Percentiles rank a stretch among this genome's conserved stretches.
Evolutionary conservation across 192 early-diverging fungal genomes (phyloP).

Genomic region (Dissophora globulifera): DNA sequence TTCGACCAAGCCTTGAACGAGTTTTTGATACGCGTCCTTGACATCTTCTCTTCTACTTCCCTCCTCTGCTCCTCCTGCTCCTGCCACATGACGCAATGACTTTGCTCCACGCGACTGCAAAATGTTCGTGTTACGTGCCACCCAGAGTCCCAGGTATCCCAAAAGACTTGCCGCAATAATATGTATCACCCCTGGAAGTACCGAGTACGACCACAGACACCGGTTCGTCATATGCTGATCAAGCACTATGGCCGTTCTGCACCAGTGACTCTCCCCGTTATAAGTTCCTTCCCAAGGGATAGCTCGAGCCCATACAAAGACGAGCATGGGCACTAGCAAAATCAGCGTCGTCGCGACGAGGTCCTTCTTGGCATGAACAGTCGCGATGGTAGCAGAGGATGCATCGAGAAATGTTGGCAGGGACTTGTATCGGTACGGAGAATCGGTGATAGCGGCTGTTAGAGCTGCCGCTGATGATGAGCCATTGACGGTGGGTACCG

Average conservation of each 20-base stretch:
- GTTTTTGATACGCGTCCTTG: constrained; percentile 1
- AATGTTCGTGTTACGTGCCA: constrained; percentile 16
- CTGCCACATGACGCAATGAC: neutral
- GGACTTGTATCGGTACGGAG: constrained; percentile 4
- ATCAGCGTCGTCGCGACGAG: constrained; percentile 26
- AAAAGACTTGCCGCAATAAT: neutral
- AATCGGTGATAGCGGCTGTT: too few species aligned
- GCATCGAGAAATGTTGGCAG: constrained; percentile 26
- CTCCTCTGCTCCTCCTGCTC: neutral
- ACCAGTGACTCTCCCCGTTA: constrained; percentile 25
- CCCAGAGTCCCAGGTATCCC: constrained; percentile 32
- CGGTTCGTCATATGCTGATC: constrained; percentile 42
- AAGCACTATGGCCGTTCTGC: constrained; percentile 11
- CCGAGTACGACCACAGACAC: constrained; percentile 37
- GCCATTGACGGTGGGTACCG: too few species aligned
- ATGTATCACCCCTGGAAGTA: constrained; percentile 32
- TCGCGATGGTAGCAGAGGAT: constrained; percentile 11
- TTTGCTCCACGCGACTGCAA: too few species aligned
- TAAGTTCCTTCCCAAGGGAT: constrained; percentile 35
- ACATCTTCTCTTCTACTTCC: neutral
- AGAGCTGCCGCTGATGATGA: too few species aligned
- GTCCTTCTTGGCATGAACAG: constrained; percentile 34
- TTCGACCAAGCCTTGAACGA: constrained; percentile 7
- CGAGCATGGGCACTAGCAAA: constrained; percentile 22
- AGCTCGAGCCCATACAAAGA: constrained; percentile 16